A percentile compares a stretch with the other conserved stretches of the same genome.
phyloP scores from a whole-genome alignment of 2,329 filamentous ascomycete genomes.

The Fusarium armeniacum region DNA sequence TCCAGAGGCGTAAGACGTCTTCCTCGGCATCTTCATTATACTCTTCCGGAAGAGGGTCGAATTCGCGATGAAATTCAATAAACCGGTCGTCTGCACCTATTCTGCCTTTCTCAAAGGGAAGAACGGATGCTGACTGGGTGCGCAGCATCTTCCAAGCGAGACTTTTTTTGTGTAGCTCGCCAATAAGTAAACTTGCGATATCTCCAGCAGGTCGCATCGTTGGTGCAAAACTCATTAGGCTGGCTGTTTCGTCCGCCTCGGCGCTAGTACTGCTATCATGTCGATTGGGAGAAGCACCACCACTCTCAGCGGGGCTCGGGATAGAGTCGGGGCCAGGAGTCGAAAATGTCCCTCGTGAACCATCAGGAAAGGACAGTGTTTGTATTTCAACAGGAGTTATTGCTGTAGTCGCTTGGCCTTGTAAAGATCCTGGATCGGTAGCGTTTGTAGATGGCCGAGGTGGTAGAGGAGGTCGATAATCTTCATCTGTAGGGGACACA shows the following conservation, averaged over 20 bases:
- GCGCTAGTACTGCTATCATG: constrained; percentile 54
- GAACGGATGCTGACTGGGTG: constrained; percentile 70
- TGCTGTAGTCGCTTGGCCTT: constrained; percentile 84
- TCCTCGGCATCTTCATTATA: constrained; percentile 60
- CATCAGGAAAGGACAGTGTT: constrained; percentile 79
- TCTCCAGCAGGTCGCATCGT: constrained; percentile 76
- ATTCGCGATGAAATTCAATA: constrained; percentile 80
- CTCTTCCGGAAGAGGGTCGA: constrained; percentile 77
- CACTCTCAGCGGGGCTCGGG: constrained; percentile 58
- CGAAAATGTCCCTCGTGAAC: constrained; percentile 74
- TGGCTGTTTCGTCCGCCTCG: constrained; percentile 74
- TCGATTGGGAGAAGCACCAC: constrained; percentile 57
- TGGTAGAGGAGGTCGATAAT: constrained; percentile 68
- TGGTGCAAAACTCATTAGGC: constrained; percentile 75
- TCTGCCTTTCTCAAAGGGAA: constrained; percentile 71
- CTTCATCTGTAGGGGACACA: constrained; percentile 55
- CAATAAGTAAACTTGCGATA: constrained; percentile 84
- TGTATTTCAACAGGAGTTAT: constrained; percentile 85
- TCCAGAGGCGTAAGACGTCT: constrained; percentile 80
- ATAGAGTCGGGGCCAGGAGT: constrained; percentile 55
- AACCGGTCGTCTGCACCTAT: constrained; percentile 66
- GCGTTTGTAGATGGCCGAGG: constrained; percentile 61
- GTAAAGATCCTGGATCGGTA: constrained; percentile 59
- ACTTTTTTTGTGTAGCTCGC: constrained; percentile 75
- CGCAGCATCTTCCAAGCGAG: constrained; percentile 77